Percentiles rank a stretch among this genome's conserved stretches.
Conservation (phyloP, 2,329 filamentous ascomycete species). For the Stagonosporopsis tanaceti region DNA sequence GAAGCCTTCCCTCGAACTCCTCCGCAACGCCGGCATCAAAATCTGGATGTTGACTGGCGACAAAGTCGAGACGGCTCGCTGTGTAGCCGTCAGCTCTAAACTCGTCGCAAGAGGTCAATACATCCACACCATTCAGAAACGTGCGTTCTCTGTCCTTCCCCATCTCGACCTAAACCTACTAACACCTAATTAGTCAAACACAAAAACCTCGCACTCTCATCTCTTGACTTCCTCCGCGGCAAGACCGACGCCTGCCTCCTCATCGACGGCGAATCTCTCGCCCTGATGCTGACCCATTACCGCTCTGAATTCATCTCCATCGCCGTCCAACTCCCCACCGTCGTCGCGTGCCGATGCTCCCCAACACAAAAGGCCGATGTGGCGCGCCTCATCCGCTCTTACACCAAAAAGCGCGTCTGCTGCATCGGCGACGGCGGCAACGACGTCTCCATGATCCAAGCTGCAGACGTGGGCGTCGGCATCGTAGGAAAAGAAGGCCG, state of each 20-base stretch:
- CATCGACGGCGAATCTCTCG: slow-evolving; percentile 91
- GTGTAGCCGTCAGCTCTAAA: slow-evolving; percentile 94
- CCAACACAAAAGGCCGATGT: slow-evolving; percentile 97
- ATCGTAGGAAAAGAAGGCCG: slow-evolving; percentile 98
- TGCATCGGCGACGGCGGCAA: slow-evolving; percentile 99
- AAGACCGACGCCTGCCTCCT: slow-evolving; percentile 88
- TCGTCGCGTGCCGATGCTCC: slow-evolving; percentile 95
- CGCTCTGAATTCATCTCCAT: slow-evolving; percentile 85
- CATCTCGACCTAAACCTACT: slow-evolving; percentile 1
- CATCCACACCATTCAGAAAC: slow-evolving; percentile 89
- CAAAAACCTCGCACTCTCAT: slow-evolving; percentile 84
- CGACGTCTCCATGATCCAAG: slow-evolving; percentile 99
- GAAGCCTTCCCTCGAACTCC: slow-evolving; percentile 90
- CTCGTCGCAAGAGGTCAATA: slow-evolving; percentile 92
- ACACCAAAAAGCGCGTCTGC: slow-evolving; percentile 94
- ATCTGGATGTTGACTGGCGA: slow-evolving; percentile 99
- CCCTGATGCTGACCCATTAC: slow-evolving; percentile 83
- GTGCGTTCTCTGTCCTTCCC: slow-evolving; percentile 32
- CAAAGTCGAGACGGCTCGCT: slow-evolving; percentile 96
- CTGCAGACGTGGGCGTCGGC: slow-evolving; percentile 94
- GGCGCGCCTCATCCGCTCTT: slow-evolving; percentile 85
- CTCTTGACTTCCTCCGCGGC: slow-evolving; percentile 85
- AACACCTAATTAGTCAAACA: slow-evolving; percentile 64
- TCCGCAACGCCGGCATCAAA: slow-evolving; percentile 97
- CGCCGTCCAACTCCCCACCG: slow-evolving; percentile 86